Evolutionary conservation across 768 basidiomycete species (phyloP).

Genomic region (Cyclocybe cylindracea): DNA sequence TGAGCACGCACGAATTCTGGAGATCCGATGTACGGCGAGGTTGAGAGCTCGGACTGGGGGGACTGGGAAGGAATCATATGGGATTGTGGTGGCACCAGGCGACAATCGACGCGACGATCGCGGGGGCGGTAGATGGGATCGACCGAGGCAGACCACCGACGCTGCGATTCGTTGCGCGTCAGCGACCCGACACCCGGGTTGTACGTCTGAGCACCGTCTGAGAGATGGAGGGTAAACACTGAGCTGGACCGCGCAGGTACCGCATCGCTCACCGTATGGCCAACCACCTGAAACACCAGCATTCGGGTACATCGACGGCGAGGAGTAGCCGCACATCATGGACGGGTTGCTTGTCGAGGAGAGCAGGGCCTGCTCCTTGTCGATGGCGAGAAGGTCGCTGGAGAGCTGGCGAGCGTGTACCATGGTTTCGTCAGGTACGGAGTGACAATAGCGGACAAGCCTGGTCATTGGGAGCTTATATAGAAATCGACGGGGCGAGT

Average conservation of each 20-base stretch:
- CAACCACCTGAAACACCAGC: conserved; percentile 15
- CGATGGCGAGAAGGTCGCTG: conserved; percentile 7
- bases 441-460: conserved; percentile 1
- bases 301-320: conserved; percentile 13
- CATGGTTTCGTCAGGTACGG: conserved; percentile 18
- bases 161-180: neutral
- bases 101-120: too few species aligned
- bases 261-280: conserved; percentile 18
- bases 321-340: conserved; percentile 16
- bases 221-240: neutral
- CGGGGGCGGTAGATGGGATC: too few species aligned
- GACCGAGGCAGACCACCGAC: too few species aligned
- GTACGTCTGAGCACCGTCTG: too few species aligned
- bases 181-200: neutral
- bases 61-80: too few species aligned
- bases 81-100: too few species aligned
- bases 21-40: too few species aligned
- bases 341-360: conserved; percentile 1
- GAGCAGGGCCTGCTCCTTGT: conserved; percentile 11
- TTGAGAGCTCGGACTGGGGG: too few species aligned
- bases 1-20: too few species aligned
- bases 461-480: conserved; percentile 18
- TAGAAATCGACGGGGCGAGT: conserved; percentile 18
- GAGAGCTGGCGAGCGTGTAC: conserved; percentile 21
- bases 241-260: neutral